Conservation (phyloP, 208 protist species). For the Crithidia sp. region DNA sequence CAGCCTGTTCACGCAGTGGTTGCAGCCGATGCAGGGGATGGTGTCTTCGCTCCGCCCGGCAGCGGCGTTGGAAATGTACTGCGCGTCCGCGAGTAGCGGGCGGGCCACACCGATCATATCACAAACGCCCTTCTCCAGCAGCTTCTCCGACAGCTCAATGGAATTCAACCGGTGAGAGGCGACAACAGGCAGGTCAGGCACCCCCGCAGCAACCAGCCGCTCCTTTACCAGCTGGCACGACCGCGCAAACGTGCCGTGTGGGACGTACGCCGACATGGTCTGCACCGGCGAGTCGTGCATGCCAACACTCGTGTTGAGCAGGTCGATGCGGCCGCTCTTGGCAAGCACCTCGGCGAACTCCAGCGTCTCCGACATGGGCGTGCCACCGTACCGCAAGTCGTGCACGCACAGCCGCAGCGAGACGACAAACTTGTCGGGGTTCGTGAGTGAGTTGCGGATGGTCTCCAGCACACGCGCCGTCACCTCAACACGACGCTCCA, state of each 20-base stretch:
- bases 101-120: conserved; percentile 93
- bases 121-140: conserved; percentile 73
- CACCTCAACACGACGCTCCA: conserved; percentile 88
- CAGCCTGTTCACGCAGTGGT: conserved; percentile 94
- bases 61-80: conserved; percentile 90
- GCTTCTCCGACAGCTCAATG: conserved; percentile 77
- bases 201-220: conserved; percentile 33
- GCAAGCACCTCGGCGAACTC: conserved; percentile 75
- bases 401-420: conserved; percentile 93
- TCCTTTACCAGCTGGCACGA: conserved; percentile 74
- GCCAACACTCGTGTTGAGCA: conserved; percentile 95
- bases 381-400: conserved; percentile 87
- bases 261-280: conserved; percentile 92
- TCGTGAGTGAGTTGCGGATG: conserved; percentile 45
- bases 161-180: conserved; percentile 93
- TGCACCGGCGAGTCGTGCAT: conserved; percentile 96
- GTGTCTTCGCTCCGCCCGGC: conserved; percentile 67
- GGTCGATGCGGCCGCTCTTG: conserved; percentile 74
- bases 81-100: conserved; percentile 90
- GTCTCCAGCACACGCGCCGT: conserved; percentile 84
- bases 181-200: conserved; percentile 78
- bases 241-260: conserved; percentile 86
- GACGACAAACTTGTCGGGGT: conserved; percentile 84
- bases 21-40: conserved; percentile 95
- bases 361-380: conserved; percentile 85